Percentiles rank a stretch among this genome's conserved stretches.
phyloP scores from a whole-genome alignment of 768 basidiomycete species.

The Amanita rubescens region DNA sequence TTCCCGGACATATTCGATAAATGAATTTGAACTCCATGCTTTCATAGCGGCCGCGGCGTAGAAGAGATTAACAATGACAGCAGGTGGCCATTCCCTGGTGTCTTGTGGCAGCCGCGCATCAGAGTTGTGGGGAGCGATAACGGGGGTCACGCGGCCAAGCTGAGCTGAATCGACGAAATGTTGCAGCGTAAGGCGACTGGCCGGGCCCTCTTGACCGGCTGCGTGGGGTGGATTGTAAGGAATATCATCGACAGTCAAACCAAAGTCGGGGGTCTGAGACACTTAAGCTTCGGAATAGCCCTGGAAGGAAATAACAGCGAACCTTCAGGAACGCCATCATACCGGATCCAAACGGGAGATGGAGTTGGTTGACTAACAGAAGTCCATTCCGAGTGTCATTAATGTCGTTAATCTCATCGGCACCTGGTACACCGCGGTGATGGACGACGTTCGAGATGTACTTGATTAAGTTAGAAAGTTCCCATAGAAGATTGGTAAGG shows the following conservation, averaged over 20 bases:
- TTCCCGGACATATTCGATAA: not conserved
- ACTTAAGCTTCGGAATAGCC: constrained; percentile 3
- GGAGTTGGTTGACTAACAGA: constrained; percentile 4
- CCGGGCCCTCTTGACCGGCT: not conserved
- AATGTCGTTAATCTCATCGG: no score
- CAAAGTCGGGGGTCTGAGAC: constrained; percentile 10
- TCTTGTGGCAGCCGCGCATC: constrained; percentile 5
- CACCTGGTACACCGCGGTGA: no score
- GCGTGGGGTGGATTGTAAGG: constrained; percentile 6
- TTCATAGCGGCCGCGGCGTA: constrained; percentile 8
- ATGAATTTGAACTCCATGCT: constrained; percentile 1
- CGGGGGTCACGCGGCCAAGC: not conserved
- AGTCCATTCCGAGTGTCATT: no score
- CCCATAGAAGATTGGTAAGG: not conserved
- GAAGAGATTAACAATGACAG: constrained; percentile 3
- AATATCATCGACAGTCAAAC: constrained; percentile 8
- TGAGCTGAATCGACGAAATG: not conserved
- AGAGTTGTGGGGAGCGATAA: constrained; percentile 1
- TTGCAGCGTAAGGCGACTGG: constrained; percentile 10
- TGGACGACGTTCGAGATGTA: no score
- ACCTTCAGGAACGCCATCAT: constrained; percentile 12
- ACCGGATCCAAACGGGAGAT: constrained; percentile 9
- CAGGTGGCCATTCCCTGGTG: constrained; percentile 6
- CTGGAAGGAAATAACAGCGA: constrained; percentile 7
- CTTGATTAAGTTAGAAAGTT: constrained; percentile 5